Evolutionary conservation across 257 asterid genomes (phyloP).

Genomic region (Salvia miltiorrhiza): DNA sequence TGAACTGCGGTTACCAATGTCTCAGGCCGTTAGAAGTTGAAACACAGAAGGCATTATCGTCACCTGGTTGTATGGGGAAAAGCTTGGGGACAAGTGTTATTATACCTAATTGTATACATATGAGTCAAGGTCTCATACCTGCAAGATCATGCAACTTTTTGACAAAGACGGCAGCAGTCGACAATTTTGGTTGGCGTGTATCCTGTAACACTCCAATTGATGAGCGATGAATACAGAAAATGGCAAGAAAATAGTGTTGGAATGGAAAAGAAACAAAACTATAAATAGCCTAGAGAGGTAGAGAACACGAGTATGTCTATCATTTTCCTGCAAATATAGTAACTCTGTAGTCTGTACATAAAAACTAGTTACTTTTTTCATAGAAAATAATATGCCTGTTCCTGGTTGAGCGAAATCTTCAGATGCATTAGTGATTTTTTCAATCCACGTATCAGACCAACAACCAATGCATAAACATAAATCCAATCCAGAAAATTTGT

Average conservation of each 20-base stretch:
- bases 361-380: neutral
- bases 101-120: neutral
- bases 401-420: slow-evolving; percentile 4
- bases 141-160: slow-evolving; percentile 92
- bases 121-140: slow-evolving; percentile 42
- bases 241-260: neutral
- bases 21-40: slow-evolving; percentile 20
- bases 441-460: neutral
- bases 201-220: slow-evolving; percentile 47
- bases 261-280: slow-evolving; percentile 1
- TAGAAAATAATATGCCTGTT: neutral
- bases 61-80: neutral
- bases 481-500: neutral
- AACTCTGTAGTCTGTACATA: neutral
- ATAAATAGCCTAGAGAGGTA: neutral
- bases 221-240: slow-evolving; percentile 14
- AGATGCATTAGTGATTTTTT: neutral
- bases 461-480: slow-evolving; percentile 5
- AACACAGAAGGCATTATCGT: slow-evolving; percentile 16
- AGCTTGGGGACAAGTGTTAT: slow-evolving; percentile 5
- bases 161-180: slow-evolving; percentile 91
- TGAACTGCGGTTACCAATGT: slow-evolving; percentile 60
- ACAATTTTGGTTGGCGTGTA: slow-evolving; percentile 70
- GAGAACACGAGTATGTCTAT: neutral
- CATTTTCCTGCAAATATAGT: slow-evolving; percentile 7